Conservation (phyloP, 768 basidiomycete genomes). For the Xanthoconium purpureum region DNA sequence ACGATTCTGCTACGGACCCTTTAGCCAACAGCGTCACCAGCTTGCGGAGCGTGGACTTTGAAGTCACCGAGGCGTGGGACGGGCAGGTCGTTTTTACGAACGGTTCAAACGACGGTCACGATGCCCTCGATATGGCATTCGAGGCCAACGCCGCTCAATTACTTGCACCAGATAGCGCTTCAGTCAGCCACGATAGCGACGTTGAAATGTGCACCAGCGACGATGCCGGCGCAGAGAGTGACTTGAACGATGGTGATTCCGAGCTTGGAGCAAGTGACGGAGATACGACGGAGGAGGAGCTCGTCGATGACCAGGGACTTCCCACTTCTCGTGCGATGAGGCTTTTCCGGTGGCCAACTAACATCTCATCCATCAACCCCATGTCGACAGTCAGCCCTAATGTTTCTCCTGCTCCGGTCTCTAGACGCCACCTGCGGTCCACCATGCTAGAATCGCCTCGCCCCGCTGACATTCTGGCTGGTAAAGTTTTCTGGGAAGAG, state of each 20-base stretch:
- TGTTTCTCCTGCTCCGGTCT: conserved; percentile 41
- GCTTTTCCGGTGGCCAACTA: conserved; percentile 63
- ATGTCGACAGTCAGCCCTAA: conserved; percentile 68
- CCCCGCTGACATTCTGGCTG: conserved; percentile 68
- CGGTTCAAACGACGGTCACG: conserved; percentile 46
- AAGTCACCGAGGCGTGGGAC: conserved; percentile 71
- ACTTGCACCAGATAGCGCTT: conserved; percentile 46
- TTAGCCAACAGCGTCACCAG: conserved; percentile 31
- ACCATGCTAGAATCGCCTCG: conserved; percentile 44
- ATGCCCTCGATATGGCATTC: conserved; percentile 66
- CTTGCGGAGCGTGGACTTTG: conserved; percentile 43
- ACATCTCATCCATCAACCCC: conserved; percentile 66
- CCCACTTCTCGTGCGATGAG: conserved; percentile 75
- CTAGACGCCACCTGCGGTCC: conserved; percentile 31
- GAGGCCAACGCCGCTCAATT: conserved; percentile 58
- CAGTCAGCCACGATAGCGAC: conserved; percentile 52
- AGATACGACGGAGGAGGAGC: conserved; percentile 81
- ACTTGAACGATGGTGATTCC: conserved; percentile 43
- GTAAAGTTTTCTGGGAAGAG: conserved; percentile 52
- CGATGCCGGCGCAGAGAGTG: conserved; percentile 18
- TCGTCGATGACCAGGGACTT: conserved; percentile 70
- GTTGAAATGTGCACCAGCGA: conserved; percentile 43
- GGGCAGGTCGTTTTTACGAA: conserved; percentile 75
- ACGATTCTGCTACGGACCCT: conserved; percentile 28
- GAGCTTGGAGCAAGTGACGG: conserved; percentile 57